Base-by-base conservation (phyloP, 2,329 filamentous ascomycete genomes). In the Penicillium sp. region DNA sequence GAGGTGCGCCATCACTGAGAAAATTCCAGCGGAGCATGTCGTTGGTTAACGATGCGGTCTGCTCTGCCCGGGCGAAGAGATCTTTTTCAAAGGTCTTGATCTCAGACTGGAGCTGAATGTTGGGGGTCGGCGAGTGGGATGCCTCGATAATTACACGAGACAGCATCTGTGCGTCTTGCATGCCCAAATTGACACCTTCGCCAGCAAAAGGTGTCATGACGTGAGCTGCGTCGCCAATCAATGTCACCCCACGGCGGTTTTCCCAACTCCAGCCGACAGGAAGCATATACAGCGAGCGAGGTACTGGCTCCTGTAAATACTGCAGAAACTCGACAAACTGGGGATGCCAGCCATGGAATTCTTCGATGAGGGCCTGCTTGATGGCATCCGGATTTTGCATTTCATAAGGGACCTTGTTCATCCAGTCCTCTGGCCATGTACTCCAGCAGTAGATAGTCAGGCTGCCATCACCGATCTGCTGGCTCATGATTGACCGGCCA, bases 191-290 rank as follows among this genome's bases (percentile, higher is more conserved):
- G 7, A 58, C 51, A 7, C 51, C 48, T 19, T 53, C 49, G 4
- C 54, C 59, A 11, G 54, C 47, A 45, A 60, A 63, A 3, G 54
- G 56, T 3, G 45, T 48, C 57, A 62, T 62, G 5, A 59, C 23
- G 39, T 60, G 57, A 3, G 57, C 53, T 13, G 59, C 50, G 32
- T 62, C 53, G 4, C 58, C 58, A 17, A 56, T 49, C 5, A 60
- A 25, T 3, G 58, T 57, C 1, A 54, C 35, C n/a, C 51, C 49
- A 18, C 50, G 28, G 6, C 35, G 40, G 34, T 56, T 41, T 13
- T 53, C 35, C 54, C 56, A 60, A n/a, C 33, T 26, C 30, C 53
- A 46, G 9, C 46, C 52, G 8, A 53, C 34, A 11, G 57, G 56
- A 9, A 63, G 50, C 45, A 57, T 57, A 31, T 52, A 54, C 3